Conservation (phyloP, 73 alveolate genomes). For the Paramecium sexaurelia region DNA sequence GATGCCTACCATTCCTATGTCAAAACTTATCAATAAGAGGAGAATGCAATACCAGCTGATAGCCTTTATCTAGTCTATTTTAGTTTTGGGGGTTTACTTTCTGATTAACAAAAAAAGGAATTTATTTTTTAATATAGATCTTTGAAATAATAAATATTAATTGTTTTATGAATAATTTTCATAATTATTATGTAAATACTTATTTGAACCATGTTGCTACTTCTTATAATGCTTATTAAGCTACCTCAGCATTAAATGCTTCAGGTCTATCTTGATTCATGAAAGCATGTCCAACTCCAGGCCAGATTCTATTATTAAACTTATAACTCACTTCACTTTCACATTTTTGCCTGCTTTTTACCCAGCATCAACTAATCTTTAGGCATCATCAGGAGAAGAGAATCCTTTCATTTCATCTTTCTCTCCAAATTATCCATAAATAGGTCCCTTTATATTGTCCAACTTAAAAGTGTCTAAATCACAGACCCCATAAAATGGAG, state of each 20-base stretch:
- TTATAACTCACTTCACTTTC: slow-evolving; percentile 4
- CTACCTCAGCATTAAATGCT: slow-evolving; percentile 51
- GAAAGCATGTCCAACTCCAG: slow-evolving; percentile 70
- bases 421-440: slow-evolving; percentile 66
- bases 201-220: slow-evolving; percentile 33
- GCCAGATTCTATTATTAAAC: neutral
- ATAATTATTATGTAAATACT: neutral
- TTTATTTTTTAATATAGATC: neutral
- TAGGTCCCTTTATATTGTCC: slow-evolving; percentile 57
- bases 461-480: slow-evolving; percentile 16
- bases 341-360: slow-evolving; percentile 2
- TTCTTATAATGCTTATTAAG: slow-evolving; percentile 57
- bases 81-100: no score
- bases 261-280: slow-evolving; percentile 61
- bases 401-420: slow-evolving; percentile 61
- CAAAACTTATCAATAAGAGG: neutral
- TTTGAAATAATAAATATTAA: neutral
- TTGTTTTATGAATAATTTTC: neutral
- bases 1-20: slow-evolving; percentile 55
- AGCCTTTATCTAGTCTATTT: neutral
- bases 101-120: neutral
- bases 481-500: slow-evolving; percentile 70
- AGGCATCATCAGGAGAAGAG: slow-evolving; percentile 57
- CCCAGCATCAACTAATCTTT: slow-evolving; percentile 53
- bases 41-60: neutral